phyloP scores from a whole-genome alignment of 495 filamentous ascomycete genomes.

The Bryoglossum gracile region DNA sequence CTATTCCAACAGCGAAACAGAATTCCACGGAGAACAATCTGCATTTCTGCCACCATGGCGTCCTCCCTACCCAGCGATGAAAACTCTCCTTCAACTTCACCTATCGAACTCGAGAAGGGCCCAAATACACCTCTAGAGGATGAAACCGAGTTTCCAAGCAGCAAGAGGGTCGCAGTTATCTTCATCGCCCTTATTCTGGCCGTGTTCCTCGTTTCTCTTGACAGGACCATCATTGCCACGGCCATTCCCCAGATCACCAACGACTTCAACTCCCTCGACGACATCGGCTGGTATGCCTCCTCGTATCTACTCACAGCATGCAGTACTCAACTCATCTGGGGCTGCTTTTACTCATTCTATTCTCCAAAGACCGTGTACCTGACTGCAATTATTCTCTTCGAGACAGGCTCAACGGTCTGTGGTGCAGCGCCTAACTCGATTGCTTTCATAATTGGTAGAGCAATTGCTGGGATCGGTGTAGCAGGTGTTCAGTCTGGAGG shows the following conservation, averaged over 20 bases:
- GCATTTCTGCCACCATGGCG: too few relatives aligned
- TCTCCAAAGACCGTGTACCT: slow-evolving; percentile 36
- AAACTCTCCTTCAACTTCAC: too few relatives aligned
- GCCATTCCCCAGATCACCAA: slow-evolving; percentile 45
- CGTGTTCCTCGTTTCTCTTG: slow-evolving; percentile 24
- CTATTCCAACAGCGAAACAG: too few relatives aligned
- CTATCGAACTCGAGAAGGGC: slow-evolving; percentile 14
- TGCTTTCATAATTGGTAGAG: slow-evolving; percentile 51
- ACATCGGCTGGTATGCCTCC: slow-evolving; percentile 51
- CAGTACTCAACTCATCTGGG: slow-evolving; percentile 42
- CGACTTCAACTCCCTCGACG: slow-evolving; percentile 37
- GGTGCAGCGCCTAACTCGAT: slow-evolving; percentile 48
- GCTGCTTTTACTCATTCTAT: slow-evolving; percentile 28
- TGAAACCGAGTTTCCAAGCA: slow-evolving; percentile 12
- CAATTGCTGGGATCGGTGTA: slow-evolving; percentile 48
- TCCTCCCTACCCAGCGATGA: too few relatives aligned
- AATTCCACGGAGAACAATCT: too few relatives aligned
- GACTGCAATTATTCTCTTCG: slow-evolving; percentile 34
- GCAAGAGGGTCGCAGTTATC: slow-evolving; percentile 7
- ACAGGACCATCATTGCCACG: slow-evolving; percentile 45
- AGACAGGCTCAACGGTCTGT: slow-evolving; percentile 49
- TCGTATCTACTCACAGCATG: slow-evolving; percentile 45
- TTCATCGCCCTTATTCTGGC: slow-evolving; percentile 14
- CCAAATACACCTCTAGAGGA: neutral
- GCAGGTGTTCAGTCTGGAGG: slow-evolving; percentile 38